phyloP scores from a whole-genome alignment of 139 green algal genomes.

The Micromonas pusilla region DNA sequence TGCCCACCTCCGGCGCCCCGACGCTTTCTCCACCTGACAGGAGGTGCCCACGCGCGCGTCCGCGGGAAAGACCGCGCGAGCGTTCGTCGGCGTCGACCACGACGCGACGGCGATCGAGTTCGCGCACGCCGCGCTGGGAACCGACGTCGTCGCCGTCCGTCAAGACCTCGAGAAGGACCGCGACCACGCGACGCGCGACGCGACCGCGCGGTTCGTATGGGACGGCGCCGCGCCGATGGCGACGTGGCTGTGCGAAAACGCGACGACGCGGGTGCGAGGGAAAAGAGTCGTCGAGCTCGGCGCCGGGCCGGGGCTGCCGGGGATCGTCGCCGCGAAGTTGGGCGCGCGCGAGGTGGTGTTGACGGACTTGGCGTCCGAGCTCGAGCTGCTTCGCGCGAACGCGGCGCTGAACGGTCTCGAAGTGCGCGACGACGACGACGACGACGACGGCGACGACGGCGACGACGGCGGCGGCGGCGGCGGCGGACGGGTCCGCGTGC shows the following conservation, averaged over 20 bases:
- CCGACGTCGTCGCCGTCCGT: not conserved
- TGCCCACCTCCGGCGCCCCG: too few species aligned
- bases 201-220: constrained; percentile 1
- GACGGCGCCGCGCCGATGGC: not conserved
- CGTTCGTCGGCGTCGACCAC: not conserved
- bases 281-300: not conserved
- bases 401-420: not conserved
- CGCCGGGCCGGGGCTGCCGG: constrained; percentile 4
- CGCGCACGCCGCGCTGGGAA: not conserved
- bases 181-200: not conserved
- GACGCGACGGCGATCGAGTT: not conserved
- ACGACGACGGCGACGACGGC: too few species aligned
- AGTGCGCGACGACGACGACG: too few species aligned
- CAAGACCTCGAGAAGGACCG: not conserved
- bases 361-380: constrained; percentile 1
- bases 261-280: not conserved
- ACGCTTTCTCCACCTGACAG: too few species aligned
- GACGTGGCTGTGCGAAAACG: not conserved
- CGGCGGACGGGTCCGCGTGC: too few species aligned
- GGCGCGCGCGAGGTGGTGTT: not conserved
- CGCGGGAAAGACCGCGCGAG: too few species aligned
- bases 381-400: not conserved
- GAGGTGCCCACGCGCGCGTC: too few species aligned
- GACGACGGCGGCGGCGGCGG: too few species aligned
- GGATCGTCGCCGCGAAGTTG: not conserved